phyloP scores from a whole-genome alignment of 768 basidiomycete species.

The Guyanaporus albipodus region DNA sequence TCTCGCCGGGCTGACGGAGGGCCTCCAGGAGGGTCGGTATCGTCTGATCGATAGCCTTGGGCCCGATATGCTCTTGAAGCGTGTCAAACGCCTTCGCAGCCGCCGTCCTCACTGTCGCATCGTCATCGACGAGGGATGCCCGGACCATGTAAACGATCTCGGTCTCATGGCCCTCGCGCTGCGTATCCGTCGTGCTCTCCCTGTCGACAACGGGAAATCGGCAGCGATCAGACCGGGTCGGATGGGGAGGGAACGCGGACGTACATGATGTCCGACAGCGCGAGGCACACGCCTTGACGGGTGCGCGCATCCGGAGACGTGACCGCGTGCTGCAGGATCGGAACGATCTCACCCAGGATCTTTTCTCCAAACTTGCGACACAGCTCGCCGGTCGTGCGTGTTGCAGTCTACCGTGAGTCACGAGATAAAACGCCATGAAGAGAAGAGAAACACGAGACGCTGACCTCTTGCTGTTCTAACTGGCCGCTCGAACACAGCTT shows the following conservation, averaged over 20 bases:
- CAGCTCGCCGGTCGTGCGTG: constrained; percentile 79
- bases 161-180: constrained; percentile 84
- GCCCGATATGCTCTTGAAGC: constrained; percentile 88
- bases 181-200: constrained; percentile 77
- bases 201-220: too few species aligned
- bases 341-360: constrained; percentile 78
- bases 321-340: constrained; percentile 67
- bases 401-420: constrained; percentile 57
- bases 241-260: constrained; percentile 18
- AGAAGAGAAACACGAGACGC: not conserved
- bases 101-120: constrained; percentile 79
- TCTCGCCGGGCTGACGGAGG: constrained; percentile 85
- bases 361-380: constrained; percentile 96
- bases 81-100: constrained; percentile 88
- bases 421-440: not conserved
- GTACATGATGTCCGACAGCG: constrained; percentile 85
- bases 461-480: constrained; percentile 86
- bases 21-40: constrained; percentile 94
- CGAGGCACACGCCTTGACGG: constrained; percentile 81
- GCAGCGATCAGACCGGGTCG: constrained; percentile 2
- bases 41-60: constrained; percentile 91
- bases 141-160: constrained; percentile 86
- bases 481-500: constrained; percentile 73
- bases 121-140: constrained; percentile 81
- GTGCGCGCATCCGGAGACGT: constrained; percentile 60